Evolutionary conservation across 2,329 filamentous ascomycete species (phyloP), one percentile per base, ranked within the genome.

Genomic region (Calonectria crousiana): DNA sequence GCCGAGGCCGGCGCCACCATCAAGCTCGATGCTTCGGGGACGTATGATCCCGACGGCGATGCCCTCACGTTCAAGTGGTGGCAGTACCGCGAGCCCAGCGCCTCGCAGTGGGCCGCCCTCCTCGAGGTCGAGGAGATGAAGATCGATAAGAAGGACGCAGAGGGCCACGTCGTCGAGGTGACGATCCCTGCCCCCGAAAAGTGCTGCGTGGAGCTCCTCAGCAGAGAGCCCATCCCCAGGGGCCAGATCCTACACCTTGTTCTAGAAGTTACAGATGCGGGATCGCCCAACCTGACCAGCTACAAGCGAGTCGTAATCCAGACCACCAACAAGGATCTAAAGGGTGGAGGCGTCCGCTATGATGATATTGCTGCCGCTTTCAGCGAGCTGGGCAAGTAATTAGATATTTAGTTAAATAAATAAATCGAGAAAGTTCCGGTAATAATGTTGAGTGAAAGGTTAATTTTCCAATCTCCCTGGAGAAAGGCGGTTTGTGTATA

Each of bases 241-340:
- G 88, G 88, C 4, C 84, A 89, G 78, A 74, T 85, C 53, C 81
- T 89, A 75, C 88, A 90, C 79, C 74, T 90, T 49, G 86, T 90
- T 32, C 81, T 90, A 1, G 86, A 89, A 75, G 87, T 89, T 6
- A 86, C 81, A 10, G 86, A 89, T 69, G 78, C 82, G 26, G 88
- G 88, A 1, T 81, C 80, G 4, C 86, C 86, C 26, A 79, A 82
- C 10, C 78, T 90, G 77, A 89, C 86, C 41, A 87, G 83, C 64
- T 90, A 90, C 80, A 84, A 86, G 67, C 79, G 89, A 18, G 82
- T 90, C 23, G 71, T 86, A 8, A 80, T 86, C 32, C 82, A 85
- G 75, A 68, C 80, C 0, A 80, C 80, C 1, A 84, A 84, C 51
- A 80, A 77, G 71, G 78, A 82, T 11, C 75, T 83, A 14, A 79